Evolutionary conservation across 495 filamentous ascomycete genomes (phyloP), one percentile per base, ranked within the genome.

Genomic region (Penicillium pancosmium): DNA sequence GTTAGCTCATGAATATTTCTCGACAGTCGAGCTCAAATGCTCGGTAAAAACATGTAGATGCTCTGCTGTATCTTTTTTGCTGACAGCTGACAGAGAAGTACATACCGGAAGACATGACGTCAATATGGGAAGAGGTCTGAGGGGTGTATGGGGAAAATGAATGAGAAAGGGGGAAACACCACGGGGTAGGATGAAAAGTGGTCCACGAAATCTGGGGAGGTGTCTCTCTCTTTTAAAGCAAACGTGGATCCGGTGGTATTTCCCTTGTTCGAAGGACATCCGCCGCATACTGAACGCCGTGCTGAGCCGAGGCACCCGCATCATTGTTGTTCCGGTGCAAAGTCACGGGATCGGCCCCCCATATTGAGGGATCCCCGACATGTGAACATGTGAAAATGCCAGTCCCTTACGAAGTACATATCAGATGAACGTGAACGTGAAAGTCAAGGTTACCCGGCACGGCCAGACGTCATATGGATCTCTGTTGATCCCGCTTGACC

Each of bases 31-130:
- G 8, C 27, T 40, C 46, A 23, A 40, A 9, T 31, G 27, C 27
- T 8, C 27, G 27, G 5, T 16, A 15, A 19, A 6, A 2, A 18
- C 18, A n/a, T 21, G 43, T 35, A 16, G 31, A 11, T 49, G 16
- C 12, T 56, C 16, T 15, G 41, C 16, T 44, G 41, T n/a, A 18
- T 44, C 16, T 44, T 9, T 9, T 44, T 18, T 18, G 41, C 16
- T 16, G 41, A 36, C 49, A 3, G 51, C 33, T 35, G 27, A 36
- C 21, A 6, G 9, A 52, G 16, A 51, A 41, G 21, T 46, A 64
- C 75, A 61, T 64, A 78, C 75, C 70, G 61, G 67, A 71, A 69
- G 75, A 78, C 75, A 78, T 78, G 63, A 73, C 73, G 72, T 73
- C 71, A 72, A 70, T 55, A 36, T 52, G 50, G 31, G 56, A 63